A percentile compares a stretch with the other conserved stretches of the same genome.
Evolutionary conservation across 306 rosid species (phyloP).

Genomic region (Alnus rubra): DNA sequence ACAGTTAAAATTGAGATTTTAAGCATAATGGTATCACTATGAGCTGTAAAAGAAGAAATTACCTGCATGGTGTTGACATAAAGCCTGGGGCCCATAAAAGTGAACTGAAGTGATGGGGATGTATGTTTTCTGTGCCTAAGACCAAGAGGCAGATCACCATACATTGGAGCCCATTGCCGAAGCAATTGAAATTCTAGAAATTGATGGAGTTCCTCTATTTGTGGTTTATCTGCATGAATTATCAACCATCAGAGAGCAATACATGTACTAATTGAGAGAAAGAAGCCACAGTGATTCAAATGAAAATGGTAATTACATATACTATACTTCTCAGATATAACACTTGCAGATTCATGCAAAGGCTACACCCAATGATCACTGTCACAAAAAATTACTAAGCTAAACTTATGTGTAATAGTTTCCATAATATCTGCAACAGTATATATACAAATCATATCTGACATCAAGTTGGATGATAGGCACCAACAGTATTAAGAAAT

Average conservation of each 20-base stretch:
- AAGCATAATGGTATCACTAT: background rate
- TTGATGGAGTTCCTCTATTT: constrained; percentile 82
- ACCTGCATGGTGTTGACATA: constrained; percentile 86
- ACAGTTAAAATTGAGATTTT: background rate
- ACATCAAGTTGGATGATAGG: background rate
- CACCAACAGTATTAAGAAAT: background rate
- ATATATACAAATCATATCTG: background rate
- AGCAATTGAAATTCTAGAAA: constrained; percentile 91
- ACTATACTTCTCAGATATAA: background rate
- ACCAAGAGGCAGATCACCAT: constrained; percentile 79
- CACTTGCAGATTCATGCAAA: background rate
- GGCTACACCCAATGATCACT: background rate
- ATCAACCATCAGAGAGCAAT: constrained; percentile 15
- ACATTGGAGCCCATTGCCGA: constrained; percentile 92
- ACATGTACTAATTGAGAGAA: background rate
- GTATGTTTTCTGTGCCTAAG: constrained; percentile 51
- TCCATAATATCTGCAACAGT: background rate
- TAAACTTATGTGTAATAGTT: background rate
- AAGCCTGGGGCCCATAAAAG: constrained; percentile 83
- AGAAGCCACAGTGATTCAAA: background rate
- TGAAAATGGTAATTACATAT: background rate
- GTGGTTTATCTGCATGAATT: constrained; percentile 78
- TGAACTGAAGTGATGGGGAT: constrained; percentile 76
- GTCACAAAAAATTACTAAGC: background rate
- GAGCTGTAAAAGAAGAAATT: constrained; percentile 7